Percentiles rank a stretch among this genome's conserved stretches.
Conservation (phyloP, 1,284 basidiomycete species). For the Ustilago lituana region DNA sequence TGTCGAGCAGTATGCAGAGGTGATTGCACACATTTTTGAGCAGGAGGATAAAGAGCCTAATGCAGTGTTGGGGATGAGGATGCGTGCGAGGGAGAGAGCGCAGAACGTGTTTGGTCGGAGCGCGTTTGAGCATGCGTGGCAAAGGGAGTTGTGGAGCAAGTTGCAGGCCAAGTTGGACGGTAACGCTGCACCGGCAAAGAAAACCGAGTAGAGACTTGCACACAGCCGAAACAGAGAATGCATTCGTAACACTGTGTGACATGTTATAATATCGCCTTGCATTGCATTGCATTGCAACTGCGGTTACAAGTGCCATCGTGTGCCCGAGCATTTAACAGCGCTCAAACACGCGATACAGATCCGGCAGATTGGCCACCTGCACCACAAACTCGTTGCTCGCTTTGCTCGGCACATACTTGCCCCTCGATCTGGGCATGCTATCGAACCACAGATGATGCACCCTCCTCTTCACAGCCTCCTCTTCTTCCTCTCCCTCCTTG, state of each 20-base stretch:
- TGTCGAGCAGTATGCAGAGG: conserved; percentile 76
- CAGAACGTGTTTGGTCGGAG: conserved; percentile 37
- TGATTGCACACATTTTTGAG: conserved; percentile 76
- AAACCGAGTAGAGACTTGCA: not conserved
- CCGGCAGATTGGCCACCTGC: conserved; percentile 61
- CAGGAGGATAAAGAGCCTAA: conserved; percentile 72
- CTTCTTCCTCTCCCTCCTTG: conserved; percentile 13
- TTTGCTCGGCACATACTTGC: conserved; percentile 31
- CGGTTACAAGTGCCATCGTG: too few relatives aligned
- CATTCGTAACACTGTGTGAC: too few relatives aligned
- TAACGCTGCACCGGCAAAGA: too few relatives aligned
- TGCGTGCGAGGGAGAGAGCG: conserved; percentile 70
- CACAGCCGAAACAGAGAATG: too few relatives aligned
- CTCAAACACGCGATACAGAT: conserved; percentile 66
- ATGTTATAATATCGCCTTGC: too few relatives aligned
- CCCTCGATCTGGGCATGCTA: conserved; percentile 45
- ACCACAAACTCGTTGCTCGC: conserved; percentile 35
- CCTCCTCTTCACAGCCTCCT: conserved; percentile 10
- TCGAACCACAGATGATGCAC: conserved; percentile 59
- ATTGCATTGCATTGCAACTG: too few relatives aligned
- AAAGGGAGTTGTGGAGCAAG: conserved; percentile 24
- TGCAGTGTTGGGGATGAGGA: not conserved
- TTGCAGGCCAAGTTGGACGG: conserved; percentile 10
- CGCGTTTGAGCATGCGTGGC: conserved; percentile 39
- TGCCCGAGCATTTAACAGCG: too few relatives aligned